Base-by-base conservation (phyloP, 1,284 basidiomycete genomes). In the Rhodotorula sp. region DNA sequence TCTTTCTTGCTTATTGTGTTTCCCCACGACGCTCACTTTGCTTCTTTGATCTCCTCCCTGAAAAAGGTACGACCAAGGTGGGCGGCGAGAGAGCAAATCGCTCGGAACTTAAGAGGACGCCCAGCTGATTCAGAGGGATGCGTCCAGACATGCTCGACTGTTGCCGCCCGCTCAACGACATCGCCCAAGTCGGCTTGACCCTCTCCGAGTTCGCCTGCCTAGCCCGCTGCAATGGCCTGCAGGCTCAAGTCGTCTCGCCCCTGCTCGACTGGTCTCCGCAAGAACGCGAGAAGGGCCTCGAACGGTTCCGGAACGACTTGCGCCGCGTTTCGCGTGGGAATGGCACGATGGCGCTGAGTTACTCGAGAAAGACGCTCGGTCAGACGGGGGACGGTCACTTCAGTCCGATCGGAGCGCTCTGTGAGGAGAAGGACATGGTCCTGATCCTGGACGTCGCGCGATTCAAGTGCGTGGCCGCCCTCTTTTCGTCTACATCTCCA, bases 321-420 rank as follows among this genome's bases (percentile, higher is more conserved):
- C 57, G 31, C 19, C 16, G 16, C 19, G 69, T 60, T 6, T 48
- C 55, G 34, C 43, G 34, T 21, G 69, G 69, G 10, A 12, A 70
- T 5, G 63, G 60, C 0, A 52, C 70, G 28, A 77, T 79, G 66
- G 78, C 77, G 26, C 49, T 78, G 16, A 66, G 68, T 15, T 79
- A 76, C 64, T 73, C 68, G 47, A 63, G 78, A 1, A 67, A 67
- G 60, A 58, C 67, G 26, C 58, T 79, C 23, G 78, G 77, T 6
- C 78, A 79, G 61, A 79, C 78, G 3, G 78, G 78, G 4, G 67
- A 70, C 21, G 78, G 78, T 8, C 78, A 79, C 45, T 79, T 78
- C 47, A 69, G 64, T 5, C 77, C 77, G 1, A 62, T 79, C 23
- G 78, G 68, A 0, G 77, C 71, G 6, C 76, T 74, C 62, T 73